Evolutionary conservation across 305 asterid genomes (phyloP), one percentile per base, ranked within the genome.

Genomic region (Fraxinus floribunda): DNA sequence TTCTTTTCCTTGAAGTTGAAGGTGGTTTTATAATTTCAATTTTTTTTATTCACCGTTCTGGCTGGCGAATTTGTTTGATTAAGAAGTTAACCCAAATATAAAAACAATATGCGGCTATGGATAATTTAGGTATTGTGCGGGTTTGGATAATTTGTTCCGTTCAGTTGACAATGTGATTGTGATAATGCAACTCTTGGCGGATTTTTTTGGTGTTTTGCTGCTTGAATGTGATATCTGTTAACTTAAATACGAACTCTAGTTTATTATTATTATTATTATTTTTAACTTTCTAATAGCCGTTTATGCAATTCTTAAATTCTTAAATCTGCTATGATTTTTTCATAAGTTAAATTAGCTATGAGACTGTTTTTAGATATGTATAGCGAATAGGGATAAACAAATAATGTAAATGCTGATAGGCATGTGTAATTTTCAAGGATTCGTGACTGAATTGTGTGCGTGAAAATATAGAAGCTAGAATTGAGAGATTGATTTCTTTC

Each of bases 1-100:
- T 78, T 78, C 74, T 72, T 75, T 29, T n/a, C 29, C 11, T 22
- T 22, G 24, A 22, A 22, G 24, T 81, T 62, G 82, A 77, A 79
- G 82, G 52, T 36, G 76, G 82, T 41, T 72, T 35, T 82, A 35
- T n/a, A 66, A 35, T 77, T 77, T 55, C 68, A 49, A 34, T 62
- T 60, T 22, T 1, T 44, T 78, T 60, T 34, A n/a, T 78, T 36
- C 74, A 9, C 46, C 86, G 60, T 79, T 35, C 92, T 95, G 98
- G 95, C 97, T 85, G 92, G 91, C 76, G 80, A 93, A 93, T 84
- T 95, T 97, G 34, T 95, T 95, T 80, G 97, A 86, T 5, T 95
- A 94, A 26, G 98, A 89, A 73, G 94, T 44, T 44, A 44, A 44
- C n/a, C 55, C 55, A 44, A 44, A 44, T 44, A 44, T 44, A 13